Percentiles rank a stretch among this genome's conserved stretches.
These are phyloP conservation scores for Fusarium pseudograminearum DNA, from an alignment of 2,329 filamentous ascomycete genomes.

Conservation along the genomic window DNA sequence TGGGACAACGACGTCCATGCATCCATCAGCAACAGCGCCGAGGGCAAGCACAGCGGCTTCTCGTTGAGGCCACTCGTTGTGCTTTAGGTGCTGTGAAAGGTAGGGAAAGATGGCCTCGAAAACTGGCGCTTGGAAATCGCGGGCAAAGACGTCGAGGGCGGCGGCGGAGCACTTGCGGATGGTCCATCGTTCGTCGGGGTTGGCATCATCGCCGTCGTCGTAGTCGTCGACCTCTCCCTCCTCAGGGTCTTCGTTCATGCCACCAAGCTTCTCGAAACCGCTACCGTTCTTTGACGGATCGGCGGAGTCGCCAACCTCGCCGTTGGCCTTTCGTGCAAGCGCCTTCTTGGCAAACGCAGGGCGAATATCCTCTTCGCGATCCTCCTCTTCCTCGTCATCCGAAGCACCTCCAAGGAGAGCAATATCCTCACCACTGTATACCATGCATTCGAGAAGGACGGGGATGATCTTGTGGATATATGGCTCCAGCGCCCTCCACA, in stretches of 20 bases:
- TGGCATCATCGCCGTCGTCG: conserved; percentile 80
- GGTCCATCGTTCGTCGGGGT: conserved; percentile 94
- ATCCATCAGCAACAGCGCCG: conserved; percentile 94
- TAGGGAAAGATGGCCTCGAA: conserved; percentile 95
- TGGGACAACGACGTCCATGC: conserved; percentile 88
- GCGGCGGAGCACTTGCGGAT: conserved; percentile 97
- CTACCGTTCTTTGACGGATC: conserved; percentile 65
- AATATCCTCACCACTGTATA: conserved; percentile 95
- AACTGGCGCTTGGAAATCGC: conserved; percentile 87
- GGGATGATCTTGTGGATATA: conserved; percentile 89
- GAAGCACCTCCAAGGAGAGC: conserved; percentile 84
- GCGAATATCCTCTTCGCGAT: conserved; percentile 90
- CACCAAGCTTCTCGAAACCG: conserved; percentile 66
- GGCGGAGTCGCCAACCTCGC: conserved; percentile 62
- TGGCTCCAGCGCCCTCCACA: conserved; percentile 81
- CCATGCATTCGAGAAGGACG: conserved; percentile 92
- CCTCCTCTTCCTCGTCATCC: conserved; percentile 91
- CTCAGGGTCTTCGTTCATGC: conserved; percentile 80
- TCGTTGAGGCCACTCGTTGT: conserved; percentile 89
- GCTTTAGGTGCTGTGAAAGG: conserved; percentile 87
- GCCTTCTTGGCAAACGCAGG: conserved; percentile 85
- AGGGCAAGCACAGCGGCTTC: conserved; percentile 95
- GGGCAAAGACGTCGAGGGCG: conserved; percentile 92
- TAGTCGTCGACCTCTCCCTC: conserved; percentile 88
- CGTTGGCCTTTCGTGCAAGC: conserved; percentile 69